These are phyloP conservation scores for Chrysopogon serrulatus DNA, from an alignment of 176 grass and related monocot genomes.

Conservation along the genomic window DNA sequence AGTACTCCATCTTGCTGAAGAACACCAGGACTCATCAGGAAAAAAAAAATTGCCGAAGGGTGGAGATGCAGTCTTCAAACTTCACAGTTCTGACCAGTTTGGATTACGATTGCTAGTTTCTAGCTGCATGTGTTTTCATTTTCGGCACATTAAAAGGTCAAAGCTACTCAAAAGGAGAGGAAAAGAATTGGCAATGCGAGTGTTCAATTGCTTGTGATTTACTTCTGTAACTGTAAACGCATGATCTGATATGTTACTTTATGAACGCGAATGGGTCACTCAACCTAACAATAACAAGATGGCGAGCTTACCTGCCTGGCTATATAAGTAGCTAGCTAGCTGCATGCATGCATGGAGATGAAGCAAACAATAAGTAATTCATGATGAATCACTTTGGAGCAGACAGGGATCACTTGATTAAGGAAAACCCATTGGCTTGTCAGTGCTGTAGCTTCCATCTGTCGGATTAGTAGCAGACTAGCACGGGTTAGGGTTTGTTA, in stretches of 20 bases:
- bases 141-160: neutral
- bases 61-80: neutral
- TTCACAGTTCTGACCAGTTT: neutral
- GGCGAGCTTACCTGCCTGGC: neutral
- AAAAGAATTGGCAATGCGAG: neutral
- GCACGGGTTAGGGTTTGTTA: slow-evolving; percentile 22
- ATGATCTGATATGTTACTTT: neutral
- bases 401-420: slow-evolving; percentile 23
- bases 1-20: neutral
- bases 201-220: slow-evolving; percentile 27
- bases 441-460: neutral
- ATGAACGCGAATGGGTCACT: neutral
- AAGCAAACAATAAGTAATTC: slow-evolving; percentile 28
- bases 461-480: neutral
- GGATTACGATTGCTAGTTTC: neutral
- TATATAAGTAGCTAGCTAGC: neutral
- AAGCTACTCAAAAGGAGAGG: neutral
- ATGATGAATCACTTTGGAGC: slow-evolving; percentile 24
- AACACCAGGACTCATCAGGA: neutral
- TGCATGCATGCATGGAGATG: slow-evolving; percentile 7
- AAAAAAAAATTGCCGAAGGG: neutral
- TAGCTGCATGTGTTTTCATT: neutral
- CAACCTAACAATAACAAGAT: neutral
- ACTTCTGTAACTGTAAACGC: slow-evolving; percentile 20
- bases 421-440: slow-evolving; percentile 23